Evolutionary conservation across 169 alveolate species (phyloP), one percentile per base, ranked within the genome.

Genomic region (Haemoproteus tartakovskyi): DNA sequence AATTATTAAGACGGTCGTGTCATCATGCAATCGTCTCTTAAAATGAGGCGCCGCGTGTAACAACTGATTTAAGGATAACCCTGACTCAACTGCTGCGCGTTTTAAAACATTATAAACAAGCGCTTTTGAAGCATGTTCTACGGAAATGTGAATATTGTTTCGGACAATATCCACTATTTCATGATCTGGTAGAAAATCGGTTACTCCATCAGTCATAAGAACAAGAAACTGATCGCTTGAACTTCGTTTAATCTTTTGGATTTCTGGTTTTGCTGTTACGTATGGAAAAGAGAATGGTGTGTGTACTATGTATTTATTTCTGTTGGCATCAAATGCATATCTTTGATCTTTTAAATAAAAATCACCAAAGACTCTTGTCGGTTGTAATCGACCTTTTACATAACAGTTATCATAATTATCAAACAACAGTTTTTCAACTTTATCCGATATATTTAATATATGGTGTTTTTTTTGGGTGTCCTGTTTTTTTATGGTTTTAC

Each of bases 321-420:
- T 26, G 18, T 12, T 50, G 38, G 41, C 45, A 62, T 82, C 86
- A 60, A 36, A 50, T 2, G 85, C 61, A 64, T 52, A 82, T 18
- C 47, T 22, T 26, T 56, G 54, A 9, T 56, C 37, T 60, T 88
- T 88, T 43, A 88, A 62, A 30, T 70, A 36, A 60, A 79, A 88
- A 60, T 88, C 92, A 2, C 92, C 92, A 47, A 88, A 88, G 43
- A 63, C 78, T 8, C 89, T 78, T 12, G 92, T 88, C 12, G 87
- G 83, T 79, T 88, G 92, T 81, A 88, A 86, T 19, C 90, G 56
- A 8, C 90, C 91, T 86, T 88, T 88, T 18, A 88, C 88, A 67
- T 84, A 88, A 61, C 89, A 78, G 45, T 29, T 0, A 30, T 36
- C 37, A n/a, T n/a, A 0, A 19, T 19, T 4, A 0, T 16, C 2